These are phyloP conservation scores for Ceratocystis alfenasii DNA, from an alignment of 2,329 filamentous ascomycete genomes.

Conservation along the genomic window DNA sequence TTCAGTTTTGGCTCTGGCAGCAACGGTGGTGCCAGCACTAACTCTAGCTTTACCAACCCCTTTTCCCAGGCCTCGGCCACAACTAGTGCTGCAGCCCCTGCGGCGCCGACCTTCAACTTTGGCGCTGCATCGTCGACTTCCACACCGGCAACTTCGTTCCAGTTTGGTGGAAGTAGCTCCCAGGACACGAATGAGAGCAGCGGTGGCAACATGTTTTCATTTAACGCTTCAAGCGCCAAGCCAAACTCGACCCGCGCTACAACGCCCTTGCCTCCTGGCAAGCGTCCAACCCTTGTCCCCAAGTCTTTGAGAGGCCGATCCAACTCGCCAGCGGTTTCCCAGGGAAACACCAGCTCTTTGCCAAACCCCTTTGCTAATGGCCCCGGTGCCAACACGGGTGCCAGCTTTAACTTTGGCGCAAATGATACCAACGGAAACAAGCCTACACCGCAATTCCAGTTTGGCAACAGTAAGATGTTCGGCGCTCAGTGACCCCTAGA, in stretches of 20 bases:
- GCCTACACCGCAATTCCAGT: slow-evolving; percentile 19
- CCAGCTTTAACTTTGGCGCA: slow-evolving; percentile 19
- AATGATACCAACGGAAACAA: slow-evolving; percentile 19
- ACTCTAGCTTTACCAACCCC: slow-evolving; percentile 32
- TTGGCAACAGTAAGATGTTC: slow-evolving; percentile 22
- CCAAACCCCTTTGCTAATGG: slow-evolving; percentile 20
- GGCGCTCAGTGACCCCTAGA: slow-evolving; percentile 22
- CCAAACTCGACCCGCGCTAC: slow-evolving; percentile 19
- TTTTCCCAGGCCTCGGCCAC: slow-evolving; percentile 25
- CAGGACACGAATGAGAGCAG: slow-evolving; percentile 26
- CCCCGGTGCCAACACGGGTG: not conserved
- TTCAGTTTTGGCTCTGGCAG: slow-evolving; percentile 23
- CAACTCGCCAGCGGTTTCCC: slow-evolving; percentile 21
- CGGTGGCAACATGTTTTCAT: slow-evolving; percentile 24
- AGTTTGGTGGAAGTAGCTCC: slow-evolving; percentile 22
- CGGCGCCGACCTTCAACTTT: slow-evolving; percentile 31
- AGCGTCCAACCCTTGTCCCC: slow-evolving; percentile 29
- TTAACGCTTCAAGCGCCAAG: slow-evolving; percentile 16
- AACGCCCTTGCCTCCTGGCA: slow-evolving; percentile 27
- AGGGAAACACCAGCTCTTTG: slow-evolving; percentile 17
- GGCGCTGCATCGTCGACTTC: slow-evolving; percentile 25
- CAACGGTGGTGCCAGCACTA: slow-evolving; percentile 24
- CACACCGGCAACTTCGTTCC: slow-evolving; percentile 19
- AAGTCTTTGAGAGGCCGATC: slow-evolving; percentile 22
- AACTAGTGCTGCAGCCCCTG: slow-evolving; percentile 23